A percentile compares a stretch with the other conserved stretches of the same genome.
Conservation (phyloP, 495 filamentous ascomycete species). For the Xylaria grammica region DNA sequence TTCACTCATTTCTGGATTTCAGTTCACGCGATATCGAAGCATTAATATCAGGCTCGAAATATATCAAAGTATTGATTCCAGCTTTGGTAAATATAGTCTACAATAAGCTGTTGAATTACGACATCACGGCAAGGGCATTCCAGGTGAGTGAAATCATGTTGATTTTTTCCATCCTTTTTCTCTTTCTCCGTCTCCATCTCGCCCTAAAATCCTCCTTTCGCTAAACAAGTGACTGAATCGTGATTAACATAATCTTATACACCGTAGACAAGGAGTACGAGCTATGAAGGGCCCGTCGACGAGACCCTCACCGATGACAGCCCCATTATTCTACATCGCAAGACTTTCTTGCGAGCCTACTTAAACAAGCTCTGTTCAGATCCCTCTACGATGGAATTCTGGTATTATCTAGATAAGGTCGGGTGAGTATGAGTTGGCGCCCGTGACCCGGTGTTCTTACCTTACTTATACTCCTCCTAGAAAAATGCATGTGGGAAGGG, state of each 20-base stretch:
- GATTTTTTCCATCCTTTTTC: neutral
- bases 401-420: constrained; percentile 80
- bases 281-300: constrained; percentile 65
- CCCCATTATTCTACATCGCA: constrained; percentile 74
- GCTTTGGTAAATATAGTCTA: constrained; percentile 78
- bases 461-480: constrained; percentile 33
- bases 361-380: constrained; percentile 72
- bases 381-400: constrained; percentile 74
- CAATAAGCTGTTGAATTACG: constrained; percentile 72
- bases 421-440: constrained; percentile 46
- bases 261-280: constrained; percentile 67
- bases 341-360: constrained; percentile 77
- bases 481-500: constrained; percentile 73
- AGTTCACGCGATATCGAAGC: constrained; percentile 74
- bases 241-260: neutral
- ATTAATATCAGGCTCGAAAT: constrained; percentile 66
- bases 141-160: constrained; percentile 18
- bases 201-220: neutral
- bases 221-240: neutral
- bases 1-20: constrained; percentile 76
- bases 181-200: neutral
- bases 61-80: constrained; percentile 76
- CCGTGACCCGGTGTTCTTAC: neutral
- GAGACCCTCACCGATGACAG: constrained; percentile 64
- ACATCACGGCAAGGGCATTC: constrained; percentile 70